Conservation (phyloP, 2,329 filamentous ascomycete species). For the Trichoderma afroharzianum region DNA sequence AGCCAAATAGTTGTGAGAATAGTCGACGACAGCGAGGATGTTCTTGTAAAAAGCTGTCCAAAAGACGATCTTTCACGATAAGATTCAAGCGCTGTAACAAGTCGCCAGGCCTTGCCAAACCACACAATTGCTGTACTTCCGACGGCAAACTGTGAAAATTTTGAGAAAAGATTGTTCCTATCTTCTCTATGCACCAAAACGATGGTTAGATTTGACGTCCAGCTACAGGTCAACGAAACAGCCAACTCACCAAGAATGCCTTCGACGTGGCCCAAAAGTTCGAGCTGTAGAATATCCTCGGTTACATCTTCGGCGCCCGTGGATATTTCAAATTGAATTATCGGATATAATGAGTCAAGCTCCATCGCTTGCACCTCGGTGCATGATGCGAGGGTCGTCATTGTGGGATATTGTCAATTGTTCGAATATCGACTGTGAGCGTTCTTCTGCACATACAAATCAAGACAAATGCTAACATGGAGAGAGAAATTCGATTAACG, state of each 20-base stretch:
- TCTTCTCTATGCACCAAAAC: neutral
- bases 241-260: neutral
- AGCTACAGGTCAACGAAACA: neutral
- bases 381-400: neutral
- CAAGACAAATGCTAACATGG: neutral
- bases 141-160: neutral
- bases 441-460: neutral
- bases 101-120: neutral
- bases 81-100: conserved; percentile 17
- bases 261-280: neutral
- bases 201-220: neutral
- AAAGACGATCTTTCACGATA: conserved; percentile 12
- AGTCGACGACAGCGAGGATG: conserved; percentile 18
- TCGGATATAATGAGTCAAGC: neutral
- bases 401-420: neutral
- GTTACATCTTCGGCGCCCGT: neutral
- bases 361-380: neutral
- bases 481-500: neutral
- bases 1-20: conserved; percentile 22
- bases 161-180: neutral
- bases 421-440: neutral
- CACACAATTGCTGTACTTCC: neutral
- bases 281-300: neutral
- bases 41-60: conserved; percentile 24
- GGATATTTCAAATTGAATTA: neutral